A percentile compares a stretch with the other conserved stretches of the same genome.
Evolutionary conservation across 2,329 filamentous ascomycete species (phyloP).

Genomic region (Pseudocercospora eumusae): DNA sequence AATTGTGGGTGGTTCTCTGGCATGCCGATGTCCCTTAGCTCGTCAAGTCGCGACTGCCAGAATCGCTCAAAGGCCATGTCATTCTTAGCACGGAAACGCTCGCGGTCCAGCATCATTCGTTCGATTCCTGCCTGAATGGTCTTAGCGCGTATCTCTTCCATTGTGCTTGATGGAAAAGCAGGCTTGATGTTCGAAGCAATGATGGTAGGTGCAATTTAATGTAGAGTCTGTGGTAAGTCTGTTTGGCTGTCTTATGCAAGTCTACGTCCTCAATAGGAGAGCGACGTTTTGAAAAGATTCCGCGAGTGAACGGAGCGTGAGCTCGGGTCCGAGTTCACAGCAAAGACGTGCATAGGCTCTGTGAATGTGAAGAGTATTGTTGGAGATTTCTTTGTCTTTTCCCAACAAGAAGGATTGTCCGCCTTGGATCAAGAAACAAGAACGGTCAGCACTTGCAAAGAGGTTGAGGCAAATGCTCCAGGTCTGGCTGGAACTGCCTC

Average conservation of each 20-base stretch:
- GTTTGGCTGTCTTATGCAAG: not conserved
- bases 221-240: not conserved
- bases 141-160: conserved; percentile 1
- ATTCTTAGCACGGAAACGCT: not conserved
- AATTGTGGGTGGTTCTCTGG: not conserved
- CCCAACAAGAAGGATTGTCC: not conserved
- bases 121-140: not conserved
- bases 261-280: not conserved
- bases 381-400: not conserved
- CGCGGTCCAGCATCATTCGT: not conserved
- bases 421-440: not conserved
- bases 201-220: not conserved
- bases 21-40: not conserved
- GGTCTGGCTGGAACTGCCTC: not conserved
- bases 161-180: not conserved
- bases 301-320: not conserved
- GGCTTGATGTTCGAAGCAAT: not conserved
- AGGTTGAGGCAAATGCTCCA: too few relatives aligned
- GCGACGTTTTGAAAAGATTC: not conserved
- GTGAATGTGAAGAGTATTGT: not conserved
- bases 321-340: not conserved
- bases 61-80: not conserved
- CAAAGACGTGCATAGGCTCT: not conserved
- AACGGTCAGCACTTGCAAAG: not conserved
- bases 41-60: not conserved